These are phyloP conservation scores for Boehmeria nivea DNA, from an alignment of 306 rosid genomes.

Conservation along the genomic window DNA sequence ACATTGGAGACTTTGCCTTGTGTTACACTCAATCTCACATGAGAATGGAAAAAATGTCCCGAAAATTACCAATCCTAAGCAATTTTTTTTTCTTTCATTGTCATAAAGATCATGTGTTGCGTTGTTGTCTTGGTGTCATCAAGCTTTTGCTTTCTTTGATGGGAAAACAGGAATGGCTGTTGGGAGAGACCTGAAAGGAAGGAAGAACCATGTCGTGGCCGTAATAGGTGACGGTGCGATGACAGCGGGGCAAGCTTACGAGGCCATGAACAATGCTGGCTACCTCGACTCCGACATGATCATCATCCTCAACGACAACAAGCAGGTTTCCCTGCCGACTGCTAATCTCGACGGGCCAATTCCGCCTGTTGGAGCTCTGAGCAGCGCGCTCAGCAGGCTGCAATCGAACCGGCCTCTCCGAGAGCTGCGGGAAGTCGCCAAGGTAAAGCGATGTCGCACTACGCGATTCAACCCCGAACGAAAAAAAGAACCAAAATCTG, in stretches of 20 bases:
- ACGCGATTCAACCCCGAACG: not conserved
- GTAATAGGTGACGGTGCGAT: constrained; percentile 98
- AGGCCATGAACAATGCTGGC: constrained; percentile 99
- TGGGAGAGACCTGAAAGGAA: constrained; percentile 87
- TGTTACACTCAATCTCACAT: not conserved
- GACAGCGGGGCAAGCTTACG: constrained; percentile 99
- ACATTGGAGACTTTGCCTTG: no score
- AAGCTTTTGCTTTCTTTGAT: constrained; percentile 16
- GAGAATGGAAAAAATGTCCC: not conserved
- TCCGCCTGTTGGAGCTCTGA: constrained; percentile 94
- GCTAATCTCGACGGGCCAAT: constrained; percentile 88
- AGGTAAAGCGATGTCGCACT: constrained; percentile 41
- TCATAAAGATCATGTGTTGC: not conserved
- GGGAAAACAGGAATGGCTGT: constrained; percentile 85
- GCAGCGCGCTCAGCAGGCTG: constrained; percentile 89
- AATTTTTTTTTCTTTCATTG: not conserved
- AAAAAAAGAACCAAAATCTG: no score
- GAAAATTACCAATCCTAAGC: no score
- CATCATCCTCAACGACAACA: constrained; percentile 93
- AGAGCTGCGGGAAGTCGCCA: constrained; percentile 95
- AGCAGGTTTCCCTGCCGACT: constrained; percentile 91
- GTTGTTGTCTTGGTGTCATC: constrained; percentile 16
- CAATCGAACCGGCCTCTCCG: constrained; percentile 92
- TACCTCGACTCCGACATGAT: constrained; percentile 97
- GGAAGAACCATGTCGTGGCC: constrained; percentile 67